Evolutionary conservation across 192 early-diverging fungal genomes (phyloP).

Genomic region (Backusella tuberculispora): DNA sequence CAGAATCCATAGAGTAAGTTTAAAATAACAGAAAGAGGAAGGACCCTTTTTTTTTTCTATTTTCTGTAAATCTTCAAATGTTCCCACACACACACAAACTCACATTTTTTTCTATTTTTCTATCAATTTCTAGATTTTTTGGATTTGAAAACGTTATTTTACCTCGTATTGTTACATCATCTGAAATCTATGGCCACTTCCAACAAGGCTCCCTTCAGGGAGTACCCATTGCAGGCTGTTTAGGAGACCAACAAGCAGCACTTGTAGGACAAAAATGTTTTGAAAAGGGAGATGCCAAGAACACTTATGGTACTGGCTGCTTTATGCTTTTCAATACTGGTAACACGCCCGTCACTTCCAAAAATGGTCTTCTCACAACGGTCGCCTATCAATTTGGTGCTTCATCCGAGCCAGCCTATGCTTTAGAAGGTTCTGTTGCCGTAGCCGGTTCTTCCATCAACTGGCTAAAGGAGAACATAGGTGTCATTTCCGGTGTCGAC

Average conservation of each 20-base stretch:
- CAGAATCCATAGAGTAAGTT: constrained; percentile 53
- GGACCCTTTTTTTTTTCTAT: not conserved
- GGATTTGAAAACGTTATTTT: constrained; percentile 58
- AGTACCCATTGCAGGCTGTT: constrained; percentile 80
- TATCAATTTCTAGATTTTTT: constrained; percentile 20
- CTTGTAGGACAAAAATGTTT: constrained; percentile 93
- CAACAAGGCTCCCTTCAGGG: constrained; percentile 63
- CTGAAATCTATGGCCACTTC: constrained; percentile 75
- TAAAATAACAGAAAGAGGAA: not conserved
- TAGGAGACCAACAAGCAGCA: constrained; percentile 96
- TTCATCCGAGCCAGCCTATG: constrained; percentile 68
- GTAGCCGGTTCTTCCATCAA: constrained; percentile 91
- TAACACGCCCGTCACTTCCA: constrained; percentile 67
- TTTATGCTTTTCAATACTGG: constrained; percentile 98
- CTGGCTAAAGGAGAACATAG: constrained; percentile 88
- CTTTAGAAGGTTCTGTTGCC: constrained; percentile 90
- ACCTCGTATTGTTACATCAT: constrained; percentile 88
- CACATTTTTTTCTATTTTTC: too few species aligned
- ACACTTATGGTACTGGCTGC: constrained; percentile 96
- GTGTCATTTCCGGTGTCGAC: constrained; percentile 64
- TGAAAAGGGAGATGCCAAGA: constrained; percentile 85
- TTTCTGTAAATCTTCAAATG: not conserved
- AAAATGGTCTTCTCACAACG: constrained; percentile 86
- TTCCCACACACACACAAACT: not conserved
- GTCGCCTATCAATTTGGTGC: constrained; percentile 87